Conservation (phyloP, 257 asterid species). For the Solanum dulcamara region DNA sequence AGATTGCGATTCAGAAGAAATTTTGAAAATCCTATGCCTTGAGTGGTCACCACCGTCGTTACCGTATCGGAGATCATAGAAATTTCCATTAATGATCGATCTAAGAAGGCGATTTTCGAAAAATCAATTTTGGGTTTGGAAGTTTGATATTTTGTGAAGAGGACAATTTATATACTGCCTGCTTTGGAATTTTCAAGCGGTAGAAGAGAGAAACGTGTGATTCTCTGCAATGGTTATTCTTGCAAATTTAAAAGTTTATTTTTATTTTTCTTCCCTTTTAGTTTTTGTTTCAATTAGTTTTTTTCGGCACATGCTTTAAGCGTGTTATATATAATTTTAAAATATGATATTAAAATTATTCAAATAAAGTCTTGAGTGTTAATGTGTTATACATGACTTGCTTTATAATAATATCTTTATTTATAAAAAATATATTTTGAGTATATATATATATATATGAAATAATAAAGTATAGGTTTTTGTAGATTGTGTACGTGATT, state of each 20-base stretch:
- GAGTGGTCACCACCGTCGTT: constrained; percentile 36
- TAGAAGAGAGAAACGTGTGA: background rate
- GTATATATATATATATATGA: too few species aligned
- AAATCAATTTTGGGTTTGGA: constrained; percentile 14
- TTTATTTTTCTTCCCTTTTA: background rate
- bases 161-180: background rate
- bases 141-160: background rate
- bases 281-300: too few species aligned
- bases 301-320: too few species aligned
- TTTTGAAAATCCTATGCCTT: constrained; percentile 34
- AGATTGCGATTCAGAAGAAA: constrained; percentile 23
- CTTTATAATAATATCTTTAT: too few species aligned
- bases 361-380: too few species aligned
- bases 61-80: constrained; percentile 45
- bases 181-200: background rate
- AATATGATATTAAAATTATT: too few species aligned
- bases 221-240: background rate
- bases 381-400: too few species aligned
- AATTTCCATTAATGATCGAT: constrained; percentile 44
- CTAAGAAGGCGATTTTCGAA: background rate
- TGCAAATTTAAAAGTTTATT: background rate
- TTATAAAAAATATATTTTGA: too few species aligned
- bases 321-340: too few species aligned
- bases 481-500: too few species aligned
- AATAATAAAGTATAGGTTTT: too few species aligned